Evolutionary conservation across 73 alveolate species (phyloP), one percentile per base, ranked within the genome.

Genomic region (Durusdinium trenchii): DNA sequence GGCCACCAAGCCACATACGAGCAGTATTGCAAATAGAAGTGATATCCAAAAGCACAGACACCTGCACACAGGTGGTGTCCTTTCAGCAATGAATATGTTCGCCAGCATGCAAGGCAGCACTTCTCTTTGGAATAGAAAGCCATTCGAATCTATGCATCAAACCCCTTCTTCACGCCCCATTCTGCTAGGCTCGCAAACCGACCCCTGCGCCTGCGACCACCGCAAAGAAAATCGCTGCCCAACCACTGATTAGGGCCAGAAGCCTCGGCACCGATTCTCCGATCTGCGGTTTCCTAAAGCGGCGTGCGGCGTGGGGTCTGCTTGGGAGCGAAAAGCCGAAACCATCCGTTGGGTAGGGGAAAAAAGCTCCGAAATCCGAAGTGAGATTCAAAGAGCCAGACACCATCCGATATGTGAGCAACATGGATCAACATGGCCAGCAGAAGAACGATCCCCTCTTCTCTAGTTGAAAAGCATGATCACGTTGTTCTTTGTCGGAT

Each of bases 21-120:
- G 79, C 96, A 89, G 96, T 89, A 89, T 69, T 42, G 61, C 71
- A 47, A 42, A 69, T 89, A 89, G 96, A 89, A 89, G 52, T 89
- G 61, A 47, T 32, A 89, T 35, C 71, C 96, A 32, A 62, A 89
- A 30, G 42, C 57, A 40, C 85, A 26, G 9, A 89, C 85, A 7
- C 86, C 96, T 89, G 85, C 73, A 23, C 2, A 20, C n/a, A 42
- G 60, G 23, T 71, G 23, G 43, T 18, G 82, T 35, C 1, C 32
- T 28, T 26, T 69, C 32, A 71, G 3, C 47, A 32, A 1, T 30
- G 9, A 16, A 35, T 7, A 69, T 35, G 36, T 26, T n/a, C 16
- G 83, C 23, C 18, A 26, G 23, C 48, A 71, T 30, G 48, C 20
- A 36, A 0, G 40, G 40, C 16, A 7, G 48, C 48, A 36, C 26